Base-by-base conservation (phyloP, 352 stramenopile genomes). In the Pythium rhizo-oryzae region DNA sequence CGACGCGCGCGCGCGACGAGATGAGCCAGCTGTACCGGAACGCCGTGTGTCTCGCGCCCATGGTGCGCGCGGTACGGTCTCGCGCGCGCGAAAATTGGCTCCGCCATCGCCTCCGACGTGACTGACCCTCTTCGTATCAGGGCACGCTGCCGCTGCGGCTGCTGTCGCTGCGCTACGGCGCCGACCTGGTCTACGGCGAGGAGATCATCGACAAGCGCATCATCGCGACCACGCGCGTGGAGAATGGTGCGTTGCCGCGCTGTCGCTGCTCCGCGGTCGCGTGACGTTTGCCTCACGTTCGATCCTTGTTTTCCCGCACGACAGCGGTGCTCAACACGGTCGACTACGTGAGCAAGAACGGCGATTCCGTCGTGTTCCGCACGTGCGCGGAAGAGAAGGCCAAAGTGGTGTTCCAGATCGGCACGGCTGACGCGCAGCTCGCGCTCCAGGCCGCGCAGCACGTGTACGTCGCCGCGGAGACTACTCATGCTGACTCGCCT, bases 141-240 rank as follows among this genome's bases (percentile, higher is more conserved):
- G 95, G 91, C 18, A 98, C 95, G 53, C 88, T 96, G 33, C 95
- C 96, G 13, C 75, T 99, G 54, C 89, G 96, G 6, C 81, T 94
- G 18, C 71, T 98, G 21, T 96, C 94, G 56, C 75, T 98, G 55
- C 79, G 84, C 4, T 98, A 98, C 72, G 95, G 95, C 50, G 94
- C 94, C 9, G 85, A 98, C 51, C 75, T 98, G 33, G 89, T 97
- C 0, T 99, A 98, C 71, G 89, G 89, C 30, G 96, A 99, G 81
- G 96, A 99, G 78, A 92, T 99, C 59, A 88, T 99, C 59, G 96
- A 99, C 83, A 92, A 97, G 71, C 91, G 90, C 58, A 93, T 99
- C 53, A 84, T 90, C 15, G 75, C 84, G 6, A 90, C 90, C 12
- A 89, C 87, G 25, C 88, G 94, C 21, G 74, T 95, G 0, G 72